A percentile compares a stretch with the other conserved stretches of the same genome.
Conservation (phyloP, 1,284 basidiomycete species). For the Kalmanozyma brasiliensis region DNA sequence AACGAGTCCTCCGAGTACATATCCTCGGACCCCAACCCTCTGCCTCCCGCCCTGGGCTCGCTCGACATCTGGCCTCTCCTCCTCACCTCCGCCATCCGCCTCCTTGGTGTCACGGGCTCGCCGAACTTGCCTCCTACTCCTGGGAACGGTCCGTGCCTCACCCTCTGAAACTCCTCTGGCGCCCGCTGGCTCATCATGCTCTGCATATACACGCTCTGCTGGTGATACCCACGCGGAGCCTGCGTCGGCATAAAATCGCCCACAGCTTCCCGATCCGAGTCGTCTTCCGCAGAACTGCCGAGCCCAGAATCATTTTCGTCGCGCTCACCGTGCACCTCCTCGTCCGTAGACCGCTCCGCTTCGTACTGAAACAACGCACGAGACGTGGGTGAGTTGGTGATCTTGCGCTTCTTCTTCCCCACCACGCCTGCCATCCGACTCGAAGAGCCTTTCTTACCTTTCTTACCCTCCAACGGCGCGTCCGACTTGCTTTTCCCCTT, state of each 20-base stretch:
- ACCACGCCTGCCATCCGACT: neutral
- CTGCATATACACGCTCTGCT: constrained; percentile 62
- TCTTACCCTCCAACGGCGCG: constrained; percentile 5
- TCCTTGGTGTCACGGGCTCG: constrained; percentile 21
- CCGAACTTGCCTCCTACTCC: constrained; percentile 50
- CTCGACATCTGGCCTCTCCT: constrained; percentile 30
- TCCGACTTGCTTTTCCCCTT: too few relatives aligned
- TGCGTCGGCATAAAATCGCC: constrained; percentile 76
- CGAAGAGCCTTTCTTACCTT: constrained; percentile 22
- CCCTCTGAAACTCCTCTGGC: constrained; percentile 40
- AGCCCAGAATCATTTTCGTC: constrained; percentile 72
- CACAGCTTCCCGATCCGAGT: constrained; percentile 74
- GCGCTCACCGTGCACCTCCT: constrained; percentile 71
- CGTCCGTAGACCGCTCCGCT: constrained; percentile 81
- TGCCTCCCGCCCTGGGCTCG: constrained; percentile 22
- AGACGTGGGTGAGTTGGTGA: constrained; percentile 65
- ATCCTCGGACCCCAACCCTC: constrained; percentile 34
- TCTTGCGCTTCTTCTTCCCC: constrained; percentile 44
- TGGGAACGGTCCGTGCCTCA: constrained; percentile 43
- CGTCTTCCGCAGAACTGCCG: constrained; percentile 72
- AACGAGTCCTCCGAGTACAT: constrained; percentile 62
- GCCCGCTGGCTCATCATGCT: constrained; percentile 57
- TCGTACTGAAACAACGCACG: constrained; percentile 73
- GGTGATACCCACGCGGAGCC: constrained; percentile 74
- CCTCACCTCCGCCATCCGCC: constrained; percentile 4